Conservation (phyloP, 2,329 filamentous ascomycete species). For the Diplodia seriata region DNA sequence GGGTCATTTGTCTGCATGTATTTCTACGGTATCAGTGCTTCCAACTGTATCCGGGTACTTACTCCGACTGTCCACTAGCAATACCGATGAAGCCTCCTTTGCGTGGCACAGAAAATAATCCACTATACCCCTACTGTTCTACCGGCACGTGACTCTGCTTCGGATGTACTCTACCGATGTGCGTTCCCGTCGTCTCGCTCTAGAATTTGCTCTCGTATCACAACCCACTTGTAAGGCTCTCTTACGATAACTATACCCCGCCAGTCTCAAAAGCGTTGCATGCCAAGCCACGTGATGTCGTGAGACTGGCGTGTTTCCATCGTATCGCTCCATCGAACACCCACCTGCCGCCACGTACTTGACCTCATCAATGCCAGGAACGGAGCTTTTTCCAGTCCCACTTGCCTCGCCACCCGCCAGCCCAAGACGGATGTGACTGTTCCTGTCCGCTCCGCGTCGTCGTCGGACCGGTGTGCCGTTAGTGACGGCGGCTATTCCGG, state of each 20-base stretch:
- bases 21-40: too few relatives aligned
- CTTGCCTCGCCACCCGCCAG: neutral
- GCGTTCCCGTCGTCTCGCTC: neutral
- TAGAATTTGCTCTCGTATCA: neutral
- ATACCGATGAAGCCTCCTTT: too few relatives aligned
- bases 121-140: too few relatives aligned
- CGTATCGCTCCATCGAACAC: constrained; percentile 2
- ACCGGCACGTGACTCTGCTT: neutral
- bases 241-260: neutral
- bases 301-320: constrained; percentile 17
- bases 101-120: too few relatives aligned
- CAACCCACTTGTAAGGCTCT: neutral
- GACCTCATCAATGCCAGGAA: neutral
- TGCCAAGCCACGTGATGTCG: constrained; percentile 23
- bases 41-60: too few relatives aligned
- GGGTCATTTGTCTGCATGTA: too few relatives aligned
- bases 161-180: neutral
- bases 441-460: neutral
- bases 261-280: neutral
- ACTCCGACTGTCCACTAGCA: too few relatives aligned
- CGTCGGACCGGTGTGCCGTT: constrained; percentile 18
- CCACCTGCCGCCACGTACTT: neutral
- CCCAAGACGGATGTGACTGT: neutral
- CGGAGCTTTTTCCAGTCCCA: neutral
- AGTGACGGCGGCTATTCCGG: constrained; percentile 18